Evolutionary conservation across 129 eudicot genomes (phyloP).

Genomic region (Flaveria ramosissima): DNA sequence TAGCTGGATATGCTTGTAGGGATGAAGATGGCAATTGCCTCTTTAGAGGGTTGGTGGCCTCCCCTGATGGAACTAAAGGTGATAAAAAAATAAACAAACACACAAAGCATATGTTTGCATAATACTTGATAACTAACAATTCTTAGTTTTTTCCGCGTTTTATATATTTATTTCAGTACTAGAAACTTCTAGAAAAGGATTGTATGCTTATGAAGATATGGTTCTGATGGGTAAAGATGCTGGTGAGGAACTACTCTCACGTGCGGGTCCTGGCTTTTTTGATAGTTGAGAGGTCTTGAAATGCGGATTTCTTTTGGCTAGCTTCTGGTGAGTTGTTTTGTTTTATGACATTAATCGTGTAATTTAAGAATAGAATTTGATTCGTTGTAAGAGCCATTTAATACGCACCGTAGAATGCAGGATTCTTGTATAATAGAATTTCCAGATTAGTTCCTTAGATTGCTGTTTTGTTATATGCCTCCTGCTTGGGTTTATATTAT

Average conservation of each 20-base stretch:
- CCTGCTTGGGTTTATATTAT: not conserved
- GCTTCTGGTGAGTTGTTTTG: slow-evolving; percentile 32
- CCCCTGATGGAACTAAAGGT: slow-evolving; percentile 92
- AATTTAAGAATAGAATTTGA: slow-evolving; percentile 26
- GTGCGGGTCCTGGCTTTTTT: slow-evolving; percentile 88
- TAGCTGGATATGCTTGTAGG: slow-evolving; percentile 82
- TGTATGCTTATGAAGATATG: slow-evolving; percentile 78
- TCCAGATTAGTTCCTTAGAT: slow-evolving; percentile 1
- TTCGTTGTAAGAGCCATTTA: not conserved
- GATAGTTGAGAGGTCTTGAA: slow-evolving; percentile 44
- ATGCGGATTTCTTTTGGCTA: slow-evolving; percentile 20
- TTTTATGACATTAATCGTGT: not conserved
- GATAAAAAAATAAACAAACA: not conserved
- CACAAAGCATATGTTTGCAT: not conserved
- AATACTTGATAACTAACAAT: slow-evolving; percentile 9
- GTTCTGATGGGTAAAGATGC: slow-evolving; percentile 88
- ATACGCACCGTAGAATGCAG: not conserved
- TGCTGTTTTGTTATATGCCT: not conserved
- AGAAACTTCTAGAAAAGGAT: slow-evolving; percentile 78
- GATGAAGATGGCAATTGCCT: slow-evolving; percentile 80
- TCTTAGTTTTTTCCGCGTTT: not conserved
- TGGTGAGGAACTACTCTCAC: slow-evolving; percentile 84
- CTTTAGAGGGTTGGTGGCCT: slow-evolving; percentile 86
- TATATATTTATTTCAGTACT: slow-evolving; percentile 46
- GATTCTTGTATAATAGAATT: slow-evolving; percentile 21